Evolutionary conservation across 192 early-diverging fungal species (phyloP), one percentile per base, ranked within the genome.

Genomic region (Backusella morwellensis): DNA sequence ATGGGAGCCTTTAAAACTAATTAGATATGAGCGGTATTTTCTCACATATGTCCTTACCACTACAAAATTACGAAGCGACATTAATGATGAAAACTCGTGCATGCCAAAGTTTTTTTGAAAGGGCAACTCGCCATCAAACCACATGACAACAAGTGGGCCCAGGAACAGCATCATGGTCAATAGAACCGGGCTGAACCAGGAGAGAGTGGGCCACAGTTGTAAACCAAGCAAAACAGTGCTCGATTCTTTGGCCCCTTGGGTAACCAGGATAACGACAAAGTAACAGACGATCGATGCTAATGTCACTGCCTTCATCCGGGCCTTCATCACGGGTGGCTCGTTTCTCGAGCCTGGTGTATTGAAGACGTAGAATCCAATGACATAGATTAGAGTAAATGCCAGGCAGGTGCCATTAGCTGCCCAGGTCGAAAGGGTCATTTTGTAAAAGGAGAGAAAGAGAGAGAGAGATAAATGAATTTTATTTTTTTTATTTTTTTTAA

Each of bases 331-430:
- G 4, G 73, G 68, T 0, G 90, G 90, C 29, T 91, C 80, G 69
- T 92, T 80, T 15, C 90, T 75, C 0, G 26, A 78, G 50, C 66
- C 29, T 75, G 56, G 66, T 40, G 34, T 41, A 54, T 41, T 74
- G 26, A 87, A 83, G 11, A 92, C 14, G 68, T 90, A 91, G 35
- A 92, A 83, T 3, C 84, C 85, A n/a, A 82, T 85, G 59, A 92
- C 81, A 81, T 90, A 91, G 14, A 84, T 34, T 35, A 83, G 14
- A 0, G 89, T 84, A 67, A 89, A 86, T 2, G 79, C 34, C n/a
- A 85, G 41, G 78, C 89, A 90, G 1, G 82, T 77, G 36, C 75
- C 11, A 54, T 75, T 82, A 68, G 87, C 87, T 26, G 85, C 34
- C 77, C 72, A 81, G 29, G 80, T n/a, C 26, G 56, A 26, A 29